Base-by-base conservation (phyloP, 2,329 filamentous ascomycete genomes). In the Talaromyces sp. region DNA sequence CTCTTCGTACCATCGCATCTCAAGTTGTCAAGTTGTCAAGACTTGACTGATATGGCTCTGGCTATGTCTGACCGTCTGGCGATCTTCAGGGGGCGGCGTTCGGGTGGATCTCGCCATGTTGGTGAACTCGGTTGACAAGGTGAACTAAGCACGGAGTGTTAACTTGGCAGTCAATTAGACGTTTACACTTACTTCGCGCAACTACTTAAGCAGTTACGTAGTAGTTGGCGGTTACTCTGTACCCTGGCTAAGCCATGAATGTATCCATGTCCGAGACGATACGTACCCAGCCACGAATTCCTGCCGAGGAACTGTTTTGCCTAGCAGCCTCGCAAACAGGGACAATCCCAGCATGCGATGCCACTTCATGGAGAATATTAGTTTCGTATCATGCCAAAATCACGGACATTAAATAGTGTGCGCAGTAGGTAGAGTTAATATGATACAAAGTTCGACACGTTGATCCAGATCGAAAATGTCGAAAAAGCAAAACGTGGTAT, bases 21-120 rank as follows among this genome's bases (percentile, higher is more conserved):
- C 49, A 29, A 25, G 1, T 5, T n/a, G 49, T 56, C 53, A 22
- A 17, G 17, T 25, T 53, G 6, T 43, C 34, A 13, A 13, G 34
- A 38, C 3, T 38, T n/a, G 15, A 51, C 13, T 22, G 25, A 10
- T 31, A 25, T 31, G 49, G 49, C 27, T 53, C 45, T 22, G 45
- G 19, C 45, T 11, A 15, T 49, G 19, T 54, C 51, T 34, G 17
- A 53, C 47, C 15, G 25, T 49, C 29, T 56, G 31, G 10, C 53
- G 53, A 56, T 56, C 53, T 56, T 56, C 53, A 56, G 53, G 53
- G 51, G 53, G 53, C 53, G 53, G 53, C 53, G 58, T 47, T 60
- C 22, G 54, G 36, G 36, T 27, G 36, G 36, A 45, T 45, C 36
- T 45, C 22, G 11, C 13, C 36, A 31, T 31, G 58, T 43, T 60